These are phyloP conservation scores for Peniophora sp. DNA, from an alignment of 1,284 basidiomycete species.

Conservation along the genomic window DNA sequence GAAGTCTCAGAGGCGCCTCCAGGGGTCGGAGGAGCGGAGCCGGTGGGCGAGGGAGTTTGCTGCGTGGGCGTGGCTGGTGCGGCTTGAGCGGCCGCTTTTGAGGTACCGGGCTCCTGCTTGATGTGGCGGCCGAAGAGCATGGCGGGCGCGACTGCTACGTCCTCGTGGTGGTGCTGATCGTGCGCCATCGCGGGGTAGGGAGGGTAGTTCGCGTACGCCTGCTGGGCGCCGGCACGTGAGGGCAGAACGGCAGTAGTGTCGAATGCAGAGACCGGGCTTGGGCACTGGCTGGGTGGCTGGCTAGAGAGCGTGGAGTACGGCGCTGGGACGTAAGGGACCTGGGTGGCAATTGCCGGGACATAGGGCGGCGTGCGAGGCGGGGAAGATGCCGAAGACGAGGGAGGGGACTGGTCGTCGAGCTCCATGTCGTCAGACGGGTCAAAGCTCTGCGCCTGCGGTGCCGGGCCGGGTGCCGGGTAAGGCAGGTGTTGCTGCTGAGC, in stretches of 20 bases:
- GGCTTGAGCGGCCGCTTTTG: constrained; percentile 12
- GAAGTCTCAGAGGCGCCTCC: constrained; percentile 20
- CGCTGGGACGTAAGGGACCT: constrained; percentile 2
- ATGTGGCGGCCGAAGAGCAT: constrained; percentile 21
- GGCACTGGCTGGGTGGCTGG: constrained; percentile 18
- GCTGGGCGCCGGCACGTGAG: constrained; percentile 20
- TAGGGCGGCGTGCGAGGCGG: constrained; percentile 30
- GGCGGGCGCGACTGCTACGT: constrained; percentile 46
- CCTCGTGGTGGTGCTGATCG: not conserved
- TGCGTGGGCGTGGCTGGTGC: constrained; percentile 26
- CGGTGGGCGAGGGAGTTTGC: constrained; percentile 15
- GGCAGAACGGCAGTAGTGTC: constrained; percentile 39
- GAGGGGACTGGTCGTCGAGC: constrained; percentile 50
- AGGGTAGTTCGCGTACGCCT: constrained; percentile 15
- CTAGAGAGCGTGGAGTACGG: constrained; percentile 10
- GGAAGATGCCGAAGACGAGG: constrained; percentile 27
- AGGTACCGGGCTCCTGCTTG: not conserved
- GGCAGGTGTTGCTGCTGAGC: constrained; percentile 7
- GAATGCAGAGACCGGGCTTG: constrained; percentile 36
- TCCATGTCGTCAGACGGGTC: constrained; percentile 74
- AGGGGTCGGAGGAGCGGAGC: constrained; percentile 13
- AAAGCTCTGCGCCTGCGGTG: constrained; percentile 34
- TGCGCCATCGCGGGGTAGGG: constrained; percentile 10
- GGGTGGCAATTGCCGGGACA: constrained; percentile 37
- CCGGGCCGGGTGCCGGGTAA: constrained; percentile 14